A percentile compares a stretch with the other conserved stretches of the same genome.
These are phyloP conservation scores for Glycine soja DNA, from an alignment of 306 rosid species.

Conservation along the genomic window DNA sequence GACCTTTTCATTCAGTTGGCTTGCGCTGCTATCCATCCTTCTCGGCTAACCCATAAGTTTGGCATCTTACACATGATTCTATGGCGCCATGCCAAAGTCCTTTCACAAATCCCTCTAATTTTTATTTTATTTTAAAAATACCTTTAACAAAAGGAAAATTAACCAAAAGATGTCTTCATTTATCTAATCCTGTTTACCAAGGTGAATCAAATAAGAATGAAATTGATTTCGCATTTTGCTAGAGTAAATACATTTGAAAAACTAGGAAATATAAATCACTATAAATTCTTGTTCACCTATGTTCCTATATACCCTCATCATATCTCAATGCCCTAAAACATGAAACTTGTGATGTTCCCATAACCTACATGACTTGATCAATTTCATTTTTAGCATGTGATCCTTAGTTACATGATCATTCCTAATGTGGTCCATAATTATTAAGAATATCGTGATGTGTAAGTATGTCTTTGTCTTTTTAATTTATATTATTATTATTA, in stretches of 20 bases:
- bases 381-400: slow-evolving; percentile 49
- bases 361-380: slow-evolving; percentile 26
- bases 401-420: slow-evolving; percentile 45
- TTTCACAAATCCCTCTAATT: too few relatives aligned
- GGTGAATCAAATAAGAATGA: not conserved
- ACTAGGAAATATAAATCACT: not conserved
- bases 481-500: too few relatives aligned
- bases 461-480: too few relatives aligned
- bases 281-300: slow-evolving; percentile 27
- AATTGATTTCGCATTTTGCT: too few relatives aligned
- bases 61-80: slow-evolving; percentile 51
- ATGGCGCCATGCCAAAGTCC: slow-evolving; percentile 24
- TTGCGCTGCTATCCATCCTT: slow-evolving; percentile 55
- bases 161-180: not conserved
- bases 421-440: slow-evolving; percentile 25
- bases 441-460: not conserved
- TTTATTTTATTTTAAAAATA: too few relatives aligned
- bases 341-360: slow-evolving; percentile 29
- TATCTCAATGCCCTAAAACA: slow-evolving; percentile 41
- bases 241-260: not conserved
- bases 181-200: not conserved
- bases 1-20: slow-evolving; percentile 63
- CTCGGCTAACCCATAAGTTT: slow-evolving; percentile 56
- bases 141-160: too few relatives aligned
- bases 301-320: not conserved